Evolutionary conservation across 169 alveolate species (phyloP), one percentile per base, ranked within the genome.

Genomic region (Plasmodium billcollinsi): DNA sequence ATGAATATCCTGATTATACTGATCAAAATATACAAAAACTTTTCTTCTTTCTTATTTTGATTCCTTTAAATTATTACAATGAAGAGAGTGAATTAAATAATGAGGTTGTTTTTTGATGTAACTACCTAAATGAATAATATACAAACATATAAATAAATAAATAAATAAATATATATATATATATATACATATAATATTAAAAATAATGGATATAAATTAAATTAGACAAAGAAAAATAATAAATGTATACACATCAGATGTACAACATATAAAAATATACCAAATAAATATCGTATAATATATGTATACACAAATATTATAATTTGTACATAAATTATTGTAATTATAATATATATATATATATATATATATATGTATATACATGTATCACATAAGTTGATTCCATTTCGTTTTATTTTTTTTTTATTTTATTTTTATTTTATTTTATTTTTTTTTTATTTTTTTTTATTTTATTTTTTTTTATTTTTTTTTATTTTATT

Each of bases 1-100:
- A 83, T 63, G 91, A 69, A 69, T 83, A 83, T 69, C 91, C 91
- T 5, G 91, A 83, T 83, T 49, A 69, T 29, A 33, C 74, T 45
- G 91, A 83, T 56, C 43, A 39, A 12, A 83, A 70, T 29, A 52
- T 83, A 0, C 91, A 83, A 47, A 67, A 70, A 63, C 78, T 83
- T 58, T 29, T 69, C 33, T 69, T 83, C 50, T 26, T 83, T 39
- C 26, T 29, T 21, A 29, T 83, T 15, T 14, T 70, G 0, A 80
- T 72, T 24, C 65, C 85, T 11, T 49, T 83, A 15, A 33, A 33
- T 43, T 39, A 56, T 56, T 26, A 39, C 56, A 18, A 43, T 4
- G 61, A 70, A 24, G 39, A 26, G 5, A 54, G n/a, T 1, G 47
- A 80, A 56, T 4, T 9, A 8, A 11, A 45, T 15, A 8, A 14